Conservation (phyloP, 805 yeast species). For the Middelhovenomyces tepae region DNA sequence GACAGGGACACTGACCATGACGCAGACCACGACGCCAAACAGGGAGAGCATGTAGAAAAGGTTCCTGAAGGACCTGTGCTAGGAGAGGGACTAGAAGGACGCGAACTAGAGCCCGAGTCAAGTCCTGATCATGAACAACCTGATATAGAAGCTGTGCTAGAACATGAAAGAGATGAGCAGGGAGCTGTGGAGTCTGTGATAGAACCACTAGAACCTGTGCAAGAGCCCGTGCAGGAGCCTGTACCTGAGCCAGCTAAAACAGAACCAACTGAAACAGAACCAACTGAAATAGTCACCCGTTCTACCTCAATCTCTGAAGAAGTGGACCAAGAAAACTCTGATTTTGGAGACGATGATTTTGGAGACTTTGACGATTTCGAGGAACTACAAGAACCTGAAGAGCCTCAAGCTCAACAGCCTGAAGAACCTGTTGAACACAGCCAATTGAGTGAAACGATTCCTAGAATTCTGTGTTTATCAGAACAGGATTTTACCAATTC, state of each 20-base stretch:
- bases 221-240: not conserved
- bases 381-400: conserved; percentile 19
- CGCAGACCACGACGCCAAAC: conserved; percentile 1
- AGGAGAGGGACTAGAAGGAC: too few relatives aligned
- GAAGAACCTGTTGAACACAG: conserved; percentile 2
- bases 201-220: not conserved
- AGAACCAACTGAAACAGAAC: not conserved
- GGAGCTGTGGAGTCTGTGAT: not conserved
- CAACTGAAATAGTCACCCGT: not conserved
- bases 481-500: conserved; percentile 17
- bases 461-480: conserved; percentile 5
- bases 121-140: not conserved
- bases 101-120: not conserved
- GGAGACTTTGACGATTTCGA: conserved; percentile 30
- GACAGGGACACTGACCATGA: too few relatives aligned
- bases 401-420: not conserved
- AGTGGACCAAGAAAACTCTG: not conserved
- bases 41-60: not conserved
- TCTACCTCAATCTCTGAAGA: not conserved
- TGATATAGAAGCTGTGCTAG: conserved; percentile 3
- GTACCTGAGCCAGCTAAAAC: not conserved
- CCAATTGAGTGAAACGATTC: conserved; percentile 4
- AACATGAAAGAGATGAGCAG: conserved; percentile 8
- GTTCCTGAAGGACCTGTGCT: too few relatives aligned
- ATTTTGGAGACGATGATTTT: conserved; percentile 17